These are phyloP conservation scores for Ustilago sp. DNA, from an alignment of 1,284 basidiomycete genomes.

Conservation along the genomic window DNA sequence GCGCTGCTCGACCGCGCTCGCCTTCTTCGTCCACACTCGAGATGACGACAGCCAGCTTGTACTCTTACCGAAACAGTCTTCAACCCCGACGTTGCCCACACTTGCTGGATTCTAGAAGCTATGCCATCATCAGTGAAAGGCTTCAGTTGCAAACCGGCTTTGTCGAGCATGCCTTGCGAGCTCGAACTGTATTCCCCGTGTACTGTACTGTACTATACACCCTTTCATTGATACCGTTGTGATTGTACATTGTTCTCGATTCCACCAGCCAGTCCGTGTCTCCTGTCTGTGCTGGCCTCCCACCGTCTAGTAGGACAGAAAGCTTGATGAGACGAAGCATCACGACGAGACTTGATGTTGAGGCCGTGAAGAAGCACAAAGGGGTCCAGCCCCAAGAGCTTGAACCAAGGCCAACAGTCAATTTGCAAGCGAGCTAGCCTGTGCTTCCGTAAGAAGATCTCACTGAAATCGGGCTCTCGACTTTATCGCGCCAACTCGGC, in stretches of 20 bases:
- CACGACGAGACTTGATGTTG: too few relatives aligned
- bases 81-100: not conserved
- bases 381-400: conserved; percentile 6
- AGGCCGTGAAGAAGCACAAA: not conserved
- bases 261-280: not conserved
- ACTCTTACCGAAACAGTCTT: conserved; percentile 13
- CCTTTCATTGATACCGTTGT: conserved; percentile 19
- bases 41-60: conserved; percentile 14
- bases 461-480: too few relatives aligned
- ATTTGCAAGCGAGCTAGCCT: not conserved
- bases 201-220: conserved; percentile 22
- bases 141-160: too few relatives aligned
- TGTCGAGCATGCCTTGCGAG: not conserved
- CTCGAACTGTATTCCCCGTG: conserved; percentile 14
- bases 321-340: not conserved
- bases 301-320: not conserved
- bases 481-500: not conserved
- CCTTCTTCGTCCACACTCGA: not conserved
- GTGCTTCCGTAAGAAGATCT: too few relatives aligned
- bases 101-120: not conserved
- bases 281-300: not conserved
- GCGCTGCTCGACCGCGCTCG: not conserved
- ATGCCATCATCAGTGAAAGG: not conserved
- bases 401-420: not conserved
- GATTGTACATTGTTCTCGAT: conserved; percentile 5